Percentiles rank a stretch among this genome's conserved stretches.
Evolutionary conservation across 371 early-diverging fungal genomes (phyloP).

Genomic region (Syncephalastrum racemosum): DNA sequence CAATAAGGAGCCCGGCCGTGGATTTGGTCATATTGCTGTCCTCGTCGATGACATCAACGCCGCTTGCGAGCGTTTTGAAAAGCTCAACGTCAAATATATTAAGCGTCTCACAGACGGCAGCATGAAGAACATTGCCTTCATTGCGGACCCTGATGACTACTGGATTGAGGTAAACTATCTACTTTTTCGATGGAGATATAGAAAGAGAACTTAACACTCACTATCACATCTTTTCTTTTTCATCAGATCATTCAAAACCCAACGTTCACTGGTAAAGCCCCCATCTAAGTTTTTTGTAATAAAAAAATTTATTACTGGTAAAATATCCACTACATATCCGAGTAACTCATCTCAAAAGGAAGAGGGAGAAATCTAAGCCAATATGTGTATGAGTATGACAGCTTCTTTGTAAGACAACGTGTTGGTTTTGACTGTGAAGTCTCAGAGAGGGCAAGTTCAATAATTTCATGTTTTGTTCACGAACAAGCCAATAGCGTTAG

Average conservation of each 20-base stretch:
- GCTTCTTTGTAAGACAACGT: too few species aligned
- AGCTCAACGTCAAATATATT: conserved; percentile 70
- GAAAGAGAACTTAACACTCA: background rate
- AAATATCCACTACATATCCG: too few species aligned
- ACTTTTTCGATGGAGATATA: background rate
- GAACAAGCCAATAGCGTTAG: conserved; percentile 4
- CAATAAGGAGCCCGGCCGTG: conserved; percentile 68
- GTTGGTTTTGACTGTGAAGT: too few species aligned
- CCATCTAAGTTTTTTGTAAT: conserved; percentile 8
- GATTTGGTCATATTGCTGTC: conserved; percentile 85
- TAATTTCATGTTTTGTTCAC: background rate
- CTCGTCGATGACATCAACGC: conserved; percentile 79
- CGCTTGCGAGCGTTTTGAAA: conserved; percentile 76
- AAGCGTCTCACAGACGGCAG: conserved; percentile 78
- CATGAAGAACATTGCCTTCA: conserved; percentile 87
- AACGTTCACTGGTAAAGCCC: conserved; percentile 7
- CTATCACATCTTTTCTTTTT: background rate
- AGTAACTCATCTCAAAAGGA: too few species aligned
- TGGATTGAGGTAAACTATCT: conserved; percentile 62
- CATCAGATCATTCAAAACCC: conserved; percentile 28
- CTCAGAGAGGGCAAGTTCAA: conserved; percentile 9
- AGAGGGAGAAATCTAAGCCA: too few species aligned
- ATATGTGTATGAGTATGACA: too few species aligned
- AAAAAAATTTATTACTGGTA: too few species aligned
- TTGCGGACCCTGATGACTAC: conserved; percentile 88